phyloP scores from a whole-genome alignment of 306 rosid genomes.

The Rubus parviflorus region DNA sequence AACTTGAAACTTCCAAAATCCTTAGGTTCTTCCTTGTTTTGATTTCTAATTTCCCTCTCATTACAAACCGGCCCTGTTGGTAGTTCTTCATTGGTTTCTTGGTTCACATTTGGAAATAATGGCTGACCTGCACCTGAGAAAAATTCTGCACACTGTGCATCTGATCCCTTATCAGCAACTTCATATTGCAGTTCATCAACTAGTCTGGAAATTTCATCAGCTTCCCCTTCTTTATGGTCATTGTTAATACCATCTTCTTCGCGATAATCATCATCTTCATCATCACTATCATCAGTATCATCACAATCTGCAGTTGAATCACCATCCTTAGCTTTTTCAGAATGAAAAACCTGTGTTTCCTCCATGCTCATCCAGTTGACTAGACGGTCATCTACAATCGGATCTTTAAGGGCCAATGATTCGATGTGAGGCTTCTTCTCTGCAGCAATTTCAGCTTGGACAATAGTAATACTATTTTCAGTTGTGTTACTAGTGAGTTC shows the following conservation, averaged over 20 bases:
- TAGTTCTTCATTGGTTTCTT: conserved; percentile 32
- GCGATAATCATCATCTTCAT: conserved; percentile 40
- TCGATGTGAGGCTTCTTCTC: conserved; percentile 33
- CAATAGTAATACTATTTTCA: conserved; percentile 27
- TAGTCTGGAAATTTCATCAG: conserved; percentile 24
- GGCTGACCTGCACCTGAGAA: conserved; percentile 17
- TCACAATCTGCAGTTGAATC: conserved; percentile 45
- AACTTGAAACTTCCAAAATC: conserved; percentile 23
- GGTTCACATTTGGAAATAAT: conserved; percentile 23
- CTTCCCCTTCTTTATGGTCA: conserved; percentile 34
- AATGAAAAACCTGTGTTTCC: conserved; percentile 46
- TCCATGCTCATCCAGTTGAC: conserved; percentile 86
- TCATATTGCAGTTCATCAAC: conserved; percentile 27
- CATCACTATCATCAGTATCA: conserved; percentile 53
- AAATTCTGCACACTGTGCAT: conserved; percentile 20
- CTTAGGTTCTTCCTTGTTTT: conserved; percentile 29
- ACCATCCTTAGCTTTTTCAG: conserved; percentile 45
- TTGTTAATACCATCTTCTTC: conserved; percentile 29
- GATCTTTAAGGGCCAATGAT: conserved; percentile 31
- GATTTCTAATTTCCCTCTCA: conserved; percentile 26
- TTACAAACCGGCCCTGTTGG: conserved; percentile 18
- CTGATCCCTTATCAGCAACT: conserved; percentile 28
- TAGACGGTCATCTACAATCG: conserved; percentile 26
- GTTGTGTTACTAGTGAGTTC: conserved; percentile 27
- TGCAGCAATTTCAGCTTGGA: conserved; percentile 39